phyloP scores from a whole-genome alignment of 148 eudicot species.

The Rhododendron vialii region DNA sequence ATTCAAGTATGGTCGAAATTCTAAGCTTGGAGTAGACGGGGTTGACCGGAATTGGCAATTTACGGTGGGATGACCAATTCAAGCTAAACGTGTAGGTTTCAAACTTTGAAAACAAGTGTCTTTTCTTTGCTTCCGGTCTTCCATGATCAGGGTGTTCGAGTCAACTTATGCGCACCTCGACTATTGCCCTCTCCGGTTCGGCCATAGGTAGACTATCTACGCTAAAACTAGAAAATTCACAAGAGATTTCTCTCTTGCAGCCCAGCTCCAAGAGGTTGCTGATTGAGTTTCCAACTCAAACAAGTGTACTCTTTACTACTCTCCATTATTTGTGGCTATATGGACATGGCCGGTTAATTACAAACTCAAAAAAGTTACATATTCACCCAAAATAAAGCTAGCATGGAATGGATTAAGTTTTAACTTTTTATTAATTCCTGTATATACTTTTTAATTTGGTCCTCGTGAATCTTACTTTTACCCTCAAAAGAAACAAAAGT shows the following conservation, averaged over 20 bases:
- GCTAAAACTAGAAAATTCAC: no score
- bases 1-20: no score
- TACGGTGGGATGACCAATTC: background rate
- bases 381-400: background rate
- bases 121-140: background rate
- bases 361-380: background rate
- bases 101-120: no score
- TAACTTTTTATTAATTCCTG: background rate
- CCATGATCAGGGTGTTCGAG: no score
- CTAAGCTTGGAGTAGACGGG: no score
- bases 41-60: no score
- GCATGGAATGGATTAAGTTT: background rate
- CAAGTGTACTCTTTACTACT: background rate
- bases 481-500: slow-evolving; percentile 13
- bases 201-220: no score
- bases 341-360: background rate
- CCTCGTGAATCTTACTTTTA: slow-evolving; percentile 7
- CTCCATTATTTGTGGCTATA: background rate
- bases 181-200: no score
- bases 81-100: background rate
- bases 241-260: no score
- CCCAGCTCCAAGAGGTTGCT: background rate
- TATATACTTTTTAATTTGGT: slow-evolving; percentile 6
- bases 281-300: background rate
- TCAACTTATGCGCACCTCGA: no score